Base-by-base conservation (phyloP, 257 asterid species). In the Gynochthodes officinalis region DNA sequence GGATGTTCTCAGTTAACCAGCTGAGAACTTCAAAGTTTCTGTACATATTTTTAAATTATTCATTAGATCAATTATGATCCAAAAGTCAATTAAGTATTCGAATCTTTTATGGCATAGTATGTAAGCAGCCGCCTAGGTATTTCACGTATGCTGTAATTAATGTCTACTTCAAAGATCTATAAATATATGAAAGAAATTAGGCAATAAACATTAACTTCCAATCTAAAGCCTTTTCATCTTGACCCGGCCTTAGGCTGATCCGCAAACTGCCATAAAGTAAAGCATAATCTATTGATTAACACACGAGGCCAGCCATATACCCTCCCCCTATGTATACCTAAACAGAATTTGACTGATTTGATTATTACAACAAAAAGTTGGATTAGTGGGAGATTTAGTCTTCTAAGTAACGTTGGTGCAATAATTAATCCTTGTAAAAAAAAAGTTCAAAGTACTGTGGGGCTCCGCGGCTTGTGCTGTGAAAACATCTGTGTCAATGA, bases 281-380 rank as follows among this genome's bases (percentile, higher is more conserved):
- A 50, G 14, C 33, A 75, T 23, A 73, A 63, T 28, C 55, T 73
- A 63, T 33, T 48, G 30, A 46, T 67, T 16, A 35, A 59, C 52
- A 69, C 39, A 52, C 60, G 58, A 32, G 40, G 77, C 80, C 77
- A 72, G 70, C 73, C 55, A 57, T 64, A 12, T 30, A n/a, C 11
- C 57, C 43, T 39, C 14, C 35, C 16, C 7, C 39, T 30, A 12
- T 7, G 52, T 54, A 37, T 43, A 77, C 79, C 77, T 67, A 81
- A 81, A 55, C 70, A 54, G 75, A 67, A 70, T 46, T 72, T 66
- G 69, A 78, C 72, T 75, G 57, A 75, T 66, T 76, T 64, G 80
- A 75, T 72, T 67, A 78, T 23, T 46, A 43, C 53, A 71, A 63
- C 76, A 19, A 53, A 55, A 53, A 18, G 16, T 28, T 64, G 67